Base-by-base conservation (phyloP, 352 stramenopile species). In the Phytopythium aichiense region DNA sequence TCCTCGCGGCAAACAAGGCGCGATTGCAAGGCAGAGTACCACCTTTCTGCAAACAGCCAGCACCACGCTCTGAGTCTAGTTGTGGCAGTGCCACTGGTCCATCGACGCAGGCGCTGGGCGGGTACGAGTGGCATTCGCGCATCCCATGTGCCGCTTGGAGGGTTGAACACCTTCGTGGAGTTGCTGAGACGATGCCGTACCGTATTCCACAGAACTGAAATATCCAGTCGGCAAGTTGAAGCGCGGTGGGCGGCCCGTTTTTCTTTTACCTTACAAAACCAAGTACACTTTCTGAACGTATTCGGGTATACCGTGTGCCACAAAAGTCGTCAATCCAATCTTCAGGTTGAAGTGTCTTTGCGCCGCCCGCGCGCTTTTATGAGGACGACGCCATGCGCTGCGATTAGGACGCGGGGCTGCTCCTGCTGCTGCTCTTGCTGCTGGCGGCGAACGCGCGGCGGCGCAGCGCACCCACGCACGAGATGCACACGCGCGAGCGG, bases 381-480 rank as follows among this genome's bases (percentile, higher is more conserved):
- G 25, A 9, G 5, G 4, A 4, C 3, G 4, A 4, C 3, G 11
- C 31, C n/a, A 57, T 28, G 31, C 30, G 30, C 28, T 31, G 28
- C 28, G 28, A 31, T 31, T 5, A 31, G 28, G 28, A 31, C 3
- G 28, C 28, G 28, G 23, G 38, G 16, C 51, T 33, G 38, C 9
- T 50, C 35, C 9, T 52, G 25, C 13, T 37, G 28, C 28, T 35
- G 37, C 15, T 28, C 16, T 12, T 38, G 33, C 33, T 0, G 51
- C 37, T 54, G 18, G 28, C 22, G 38, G 35, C 50, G 46, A 66
- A 66, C 22, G 53, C 45, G 42, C 51, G 52, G 25, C 20, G 30
- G 7, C 53, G 61, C 16, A 62, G 35, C 7, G 42, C n/a, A 20
- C 45, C 23, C n/a, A 66, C 33, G 45, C 54, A 66, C 25, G 42